These are phyloP conservation scores for Alloteropsis semialata DNA, from an alignment of 176 grass and related monocot genomes.

Conservation along the genomic window DNA sequence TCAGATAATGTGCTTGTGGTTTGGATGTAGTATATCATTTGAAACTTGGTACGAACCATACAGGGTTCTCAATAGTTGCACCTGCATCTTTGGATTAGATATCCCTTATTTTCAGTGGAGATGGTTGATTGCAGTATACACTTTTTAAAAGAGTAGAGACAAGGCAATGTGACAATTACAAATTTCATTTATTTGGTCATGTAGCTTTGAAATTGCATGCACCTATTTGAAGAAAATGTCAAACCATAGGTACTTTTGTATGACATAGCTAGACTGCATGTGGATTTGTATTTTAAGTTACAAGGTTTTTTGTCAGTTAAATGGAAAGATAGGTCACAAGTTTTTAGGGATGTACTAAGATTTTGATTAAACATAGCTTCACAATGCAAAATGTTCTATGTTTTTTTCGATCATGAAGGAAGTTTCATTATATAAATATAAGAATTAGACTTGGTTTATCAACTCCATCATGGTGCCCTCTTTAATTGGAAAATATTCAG, in stretches of 20 bases:
- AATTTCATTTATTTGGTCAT: background rate
- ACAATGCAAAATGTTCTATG: background rate
- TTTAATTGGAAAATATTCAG: slow-evolving; percentile 40
- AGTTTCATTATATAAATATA: background rate
- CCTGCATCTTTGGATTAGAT: background rate
- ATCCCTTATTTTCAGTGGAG: too few species aligned
- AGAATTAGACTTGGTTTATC: slow-evolving; percentile 8
- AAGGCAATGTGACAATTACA: background rate
- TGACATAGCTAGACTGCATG: background rate
- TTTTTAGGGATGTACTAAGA: too few species aligned
- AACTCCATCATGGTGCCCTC: background rate
- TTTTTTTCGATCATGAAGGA: background rate
- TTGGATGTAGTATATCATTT: background rate
- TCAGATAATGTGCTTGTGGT: background rate
- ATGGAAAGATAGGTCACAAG: too few species aligned
- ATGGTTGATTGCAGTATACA: background rate
- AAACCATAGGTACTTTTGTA: background rate
- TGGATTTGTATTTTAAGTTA: background rate
- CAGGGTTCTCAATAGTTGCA: background rate
- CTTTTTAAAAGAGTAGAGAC: background rate
- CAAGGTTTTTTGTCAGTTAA: background rate
- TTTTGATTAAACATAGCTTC: background rate
- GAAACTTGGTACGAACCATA: background rate
- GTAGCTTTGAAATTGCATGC: background rate
- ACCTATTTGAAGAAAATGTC: background rate